Evolutionary conservation across 2,329 filamentous ascomycete species (phyloP), one percentile per base, ranked within the genome.

Genomic region (Biscogniauxia mediterranea): DNA sequence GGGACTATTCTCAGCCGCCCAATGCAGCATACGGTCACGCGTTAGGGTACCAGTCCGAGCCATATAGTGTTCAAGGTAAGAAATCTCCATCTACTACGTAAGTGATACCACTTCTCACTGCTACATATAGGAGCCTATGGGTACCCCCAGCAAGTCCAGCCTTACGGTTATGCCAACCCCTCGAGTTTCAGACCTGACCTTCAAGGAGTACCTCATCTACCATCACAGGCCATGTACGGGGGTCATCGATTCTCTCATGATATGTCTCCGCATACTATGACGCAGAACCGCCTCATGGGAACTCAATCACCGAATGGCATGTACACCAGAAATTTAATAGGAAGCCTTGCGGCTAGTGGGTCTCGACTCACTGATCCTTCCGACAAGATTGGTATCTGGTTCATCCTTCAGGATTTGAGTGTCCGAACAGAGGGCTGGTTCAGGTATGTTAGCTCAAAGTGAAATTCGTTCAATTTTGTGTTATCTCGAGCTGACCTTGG

Each of bases 251-350:
- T 74, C 21, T 76, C 74, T 13, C 72, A 75, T 54, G 73, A 76
- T 26, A 74, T 76, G 70, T 76, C 70, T n/a, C 64, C 66, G n/a
- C 67, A 71, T 23, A 71, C 75, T 19, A 77, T 79, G 63, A 73
- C 63, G 9, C 69, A 68, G 46, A 63, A 69, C 57, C 69, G 70
- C 26, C 38, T 71, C 20, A 69, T 76, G 64, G 73, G 83, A 75
- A 62, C 72, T 50, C 82, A 72, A 58, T 69, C 83, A 56, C 87
- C 89, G 1, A 87, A 88, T 46, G 92, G 91, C 59, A 96, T 96
- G 92, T 97, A 94, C 73, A 97, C 93, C 0, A 83, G 94, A 57
- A 99, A 98, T 71, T 84, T 99, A 9, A 98, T 99, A 65, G 95
- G 95, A 1, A 96, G 91, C 74, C 81, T 97, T 56, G 89, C 92